A percentile compares a stretch with the other conserved stretches of the same genome.
Evolutionary conservation across 148 eudicot species (phyloP).

Genomic region (Drosera capensis): DNA sequence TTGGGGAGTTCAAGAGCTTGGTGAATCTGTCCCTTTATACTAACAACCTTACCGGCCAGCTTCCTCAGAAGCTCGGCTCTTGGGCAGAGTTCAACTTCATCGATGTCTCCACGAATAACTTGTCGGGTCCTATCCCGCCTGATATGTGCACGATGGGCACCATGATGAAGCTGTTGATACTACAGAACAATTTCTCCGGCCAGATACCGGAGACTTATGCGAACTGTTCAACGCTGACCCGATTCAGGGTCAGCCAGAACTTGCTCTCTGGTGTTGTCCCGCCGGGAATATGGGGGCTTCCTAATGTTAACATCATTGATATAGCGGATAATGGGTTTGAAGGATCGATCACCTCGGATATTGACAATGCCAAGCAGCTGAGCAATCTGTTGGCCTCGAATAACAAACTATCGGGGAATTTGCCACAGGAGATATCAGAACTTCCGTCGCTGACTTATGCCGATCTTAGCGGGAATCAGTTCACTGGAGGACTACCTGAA

Average conservation of each 20-base stretch:
- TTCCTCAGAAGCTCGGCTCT: slow-evolving; percentile 66
- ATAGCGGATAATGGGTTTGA: slow-evolving; percentile 37
- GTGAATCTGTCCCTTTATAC: slow-evolving; percentile 51
- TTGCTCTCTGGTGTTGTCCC: slow-evolving; percentile 60
- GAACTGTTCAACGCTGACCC: slow-evolving; percentile 39
- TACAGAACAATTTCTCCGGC: slow-evolving; percentile 64
- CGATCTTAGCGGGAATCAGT: slow-evolving; percentile 38
- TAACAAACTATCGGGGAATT: slow-evolving; percentile 44
- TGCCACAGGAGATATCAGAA: slow-evolving; percentile 43
- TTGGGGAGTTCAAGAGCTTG: slow-evolving; percentile 56
- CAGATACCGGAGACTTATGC: slow-evolving; percentile 50
- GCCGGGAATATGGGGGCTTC: slow-evolving; percentile 69
- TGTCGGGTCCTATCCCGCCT: slow-evolving; percentile 74
- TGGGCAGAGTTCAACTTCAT: slow-evolving; percentile 64
- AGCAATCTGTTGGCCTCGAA: slow-evolving; percentile 19
- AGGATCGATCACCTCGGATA: slow-evolving; percentile 40
- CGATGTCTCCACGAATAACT: slow-evolving; percentile 60
- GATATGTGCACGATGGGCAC: slow-evolving; percentile 29
- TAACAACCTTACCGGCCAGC: slow-evolving; percentile 49
- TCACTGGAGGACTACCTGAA: slow-evolving; percentile 39
- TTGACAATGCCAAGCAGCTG: slow-evolving; percentile 39
- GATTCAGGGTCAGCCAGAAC: slow-evolving; percentile 74
- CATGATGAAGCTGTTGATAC: slow-evolving; percentile 43
- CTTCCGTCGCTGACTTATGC: slow-evolving; percentile 21
- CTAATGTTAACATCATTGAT: slow-evolving; percentile 44